A percentile compares a stretch with the other conserved stretches of the same genome.
Conservation (phyloP, 495 filamentous ascomycete species). For the Aeminium ludgeri region DNA sequence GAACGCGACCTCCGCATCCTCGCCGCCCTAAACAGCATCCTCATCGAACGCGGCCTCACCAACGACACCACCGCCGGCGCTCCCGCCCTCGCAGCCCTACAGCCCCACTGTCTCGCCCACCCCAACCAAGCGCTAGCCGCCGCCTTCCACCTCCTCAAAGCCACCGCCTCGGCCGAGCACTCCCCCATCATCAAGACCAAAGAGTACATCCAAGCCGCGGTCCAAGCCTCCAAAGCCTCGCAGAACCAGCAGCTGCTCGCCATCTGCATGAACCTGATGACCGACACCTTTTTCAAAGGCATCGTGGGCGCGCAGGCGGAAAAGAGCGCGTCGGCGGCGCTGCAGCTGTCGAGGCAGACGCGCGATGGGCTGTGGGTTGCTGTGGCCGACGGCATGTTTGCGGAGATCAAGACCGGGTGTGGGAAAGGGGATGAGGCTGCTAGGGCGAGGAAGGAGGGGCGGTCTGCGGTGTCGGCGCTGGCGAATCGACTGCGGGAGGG, state of each 20-base stretch:
- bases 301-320: slow-evolving; percentile 81
- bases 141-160: slow-evolving; percentile 62
- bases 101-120: slow-evolving; percentile 48
- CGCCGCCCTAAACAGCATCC: slow-evolving; percentile 61
- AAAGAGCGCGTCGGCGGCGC: slow-evolving; percentile 63
- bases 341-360: slow-evolving; percentile 55
- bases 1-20: slow-evolving; percentile 61
- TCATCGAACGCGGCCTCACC: slow-evolving; percentile 55
- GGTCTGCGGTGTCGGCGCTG: neutral
- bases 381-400: slow-evolving; percentile 66
- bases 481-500: too few relatives aligned
- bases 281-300: slow-evolving; percentile 59
- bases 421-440: slow-evolving; percentile 41
- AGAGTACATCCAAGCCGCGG: slow-evolving; percentile 49
- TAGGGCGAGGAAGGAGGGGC: slow-evolving; percentile 2
- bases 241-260: slow-evolving; percentile 56
- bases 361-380: slow-evolving; percentile 71
- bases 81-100: slow-evolving; percentile 45
- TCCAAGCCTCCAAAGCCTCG: slow-evolving; percentile 38
- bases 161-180: slow-evolving; percentile 37
- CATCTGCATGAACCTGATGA: slow-evolving; percentile 75
- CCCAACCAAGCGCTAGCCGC: slow-evolving; percentile 56
- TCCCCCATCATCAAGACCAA: slow-evolving; percentile 53
- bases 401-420: slow-evolving; percentile 54
- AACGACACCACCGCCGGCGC: too few relatives aligned